Evolutionary conservation across 2,329 filamentous ascomycete genomes (phyloP).

Genomic region (Cyclaneusma minus): DNA sequence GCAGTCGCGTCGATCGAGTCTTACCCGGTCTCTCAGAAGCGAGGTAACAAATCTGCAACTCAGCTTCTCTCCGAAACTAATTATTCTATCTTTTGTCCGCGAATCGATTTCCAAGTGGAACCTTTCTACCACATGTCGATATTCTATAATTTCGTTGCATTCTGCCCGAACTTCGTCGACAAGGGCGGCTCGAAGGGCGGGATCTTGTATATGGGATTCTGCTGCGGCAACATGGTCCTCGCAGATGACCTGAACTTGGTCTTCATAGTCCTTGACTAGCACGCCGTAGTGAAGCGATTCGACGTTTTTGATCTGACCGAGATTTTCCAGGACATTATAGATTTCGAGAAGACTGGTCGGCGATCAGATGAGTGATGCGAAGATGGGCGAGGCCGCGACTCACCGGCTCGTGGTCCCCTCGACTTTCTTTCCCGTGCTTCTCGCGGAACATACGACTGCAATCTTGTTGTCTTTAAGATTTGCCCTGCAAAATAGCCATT

Average conservation of each 20-base stretch:
- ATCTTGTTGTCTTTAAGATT: slow-evolving; percentile 56
- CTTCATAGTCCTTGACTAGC: slow-evolving; percentile 48
- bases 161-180: slow-evolving; percentile 56
- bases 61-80: slow-evolving; percentile 91
- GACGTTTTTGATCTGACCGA: slow-evolving; percentile 35
- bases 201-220: slow-evolving; percentile 41
- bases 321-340: slow-evolving; percentile 37
- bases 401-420: slow-evolving; percentile 92
- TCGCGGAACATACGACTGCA: slow-evolving; percentile 87
- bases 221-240: slow-evolving; percentile 67
- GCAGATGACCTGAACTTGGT: slow-evolving; percentile 67
- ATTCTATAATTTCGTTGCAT: slow-evolving; percentile 68
- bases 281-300: slow-evolving; percentile 33
- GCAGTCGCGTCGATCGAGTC: neutral
- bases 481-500: slow-evolving; percentile 27
- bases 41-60: slow-evolving; percentile 86
- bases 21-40: slow-evolving; percentile 58
- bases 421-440: slow-evolving; percentile 85
- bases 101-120: slow-evolving; percentile 64
- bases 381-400: slow-evolving; percentile 23
- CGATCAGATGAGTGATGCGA: neutral
- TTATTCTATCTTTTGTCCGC: slow-evolving; percentile 70
- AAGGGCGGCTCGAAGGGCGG: slow-evolving; percentile 40
- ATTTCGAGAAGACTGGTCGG: slow-evolving; percentile 33
- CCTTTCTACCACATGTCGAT: slow-evolving; percentile 44